Percentiles rank a stretch among this genome's conserved stretches.
These are phyloP conservation scores for Solanum tarijense DNA, from an alignment of 257 asterid genomes.

Conservation along the genomic window DNA sequence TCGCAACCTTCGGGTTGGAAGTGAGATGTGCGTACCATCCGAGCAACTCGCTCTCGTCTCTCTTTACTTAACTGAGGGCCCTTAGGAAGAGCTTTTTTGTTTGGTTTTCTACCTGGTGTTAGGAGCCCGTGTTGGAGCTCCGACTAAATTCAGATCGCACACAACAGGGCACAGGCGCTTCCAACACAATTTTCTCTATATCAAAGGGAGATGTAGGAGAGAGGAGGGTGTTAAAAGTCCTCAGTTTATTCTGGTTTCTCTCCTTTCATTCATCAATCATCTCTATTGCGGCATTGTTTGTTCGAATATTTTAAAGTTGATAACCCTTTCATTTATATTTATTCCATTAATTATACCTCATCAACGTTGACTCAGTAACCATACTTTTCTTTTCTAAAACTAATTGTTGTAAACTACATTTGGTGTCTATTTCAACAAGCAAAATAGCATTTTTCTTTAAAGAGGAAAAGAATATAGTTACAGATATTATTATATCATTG, in stretches of 20 bases:
- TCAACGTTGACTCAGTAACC: not conserved
- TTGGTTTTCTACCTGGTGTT: not conserved
- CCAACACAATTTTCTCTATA: too few relatives aligned
- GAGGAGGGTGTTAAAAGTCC: not conserved
- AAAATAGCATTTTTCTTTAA: not conserved
- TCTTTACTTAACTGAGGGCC: too few relatives aligned
- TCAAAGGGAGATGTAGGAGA: not conserved
- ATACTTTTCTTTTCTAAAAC: not conserved
- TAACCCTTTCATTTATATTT: not conserved
- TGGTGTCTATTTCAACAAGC: not conserved
- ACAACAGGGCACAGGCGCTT: not conserved
- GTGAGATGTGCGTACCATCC: too few relatives aligned
- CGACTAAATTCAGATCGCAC: too few relatives aligned
- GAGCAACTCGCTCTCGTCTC: too few relatives aligned
- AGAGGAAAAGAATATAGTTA: not conserved
- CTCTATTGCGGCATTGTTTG: not conserved
- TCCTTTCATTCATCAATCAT: not conserved
- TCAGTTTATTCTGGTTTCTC: not conserved
- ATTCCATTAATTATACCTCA: not conserved
- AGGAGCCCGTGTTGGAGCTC: too few relatives aligned
- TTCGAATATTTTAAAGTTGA: not conserved
- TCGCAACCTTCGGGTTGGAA: too few relatives aligned
- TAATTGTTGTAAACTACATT: not conserved
- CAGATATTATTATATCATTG: not conserved
- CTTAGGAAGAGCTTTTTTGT: not conserved